These are phyloP conservation scores for Pseudoscleropodium purum DNA, from an alignment of 225 moss, liverwort and hornwort species.

Conservation along the genomic window DNA sequence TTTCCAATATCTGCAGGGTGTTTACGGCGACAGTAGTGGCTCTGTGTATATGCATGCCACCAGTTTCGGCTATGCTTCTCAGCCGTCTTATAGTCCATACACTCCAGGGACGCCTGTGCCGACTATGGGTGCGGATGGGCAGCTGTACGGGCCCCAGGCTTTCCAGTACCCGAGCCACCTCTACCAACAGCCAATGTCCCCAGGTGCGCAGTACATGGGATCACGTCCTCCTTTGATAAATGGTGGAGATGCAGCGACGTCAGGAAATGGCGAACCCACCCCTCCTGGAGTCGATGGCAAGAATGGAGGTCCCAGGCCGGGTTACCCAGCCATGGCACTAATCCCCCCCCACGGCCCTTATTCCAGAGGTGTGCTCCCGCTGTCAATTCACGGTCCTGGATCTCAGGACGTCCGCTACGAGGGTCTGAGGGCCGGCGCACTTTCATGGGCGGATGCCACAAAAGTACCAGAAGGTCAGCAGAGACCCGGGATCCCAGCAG, in stretches of 20 bases:
- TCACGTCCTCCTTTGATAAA: conserved; percentile 39
- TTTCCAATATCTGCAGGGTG: conserved; percentile 42
- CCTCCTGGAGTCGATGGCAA: conserved; percentile 87
- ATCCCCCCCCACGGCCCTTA: conserved; percentile 81
- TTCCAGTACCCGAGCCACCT: conserved; percentile 83
- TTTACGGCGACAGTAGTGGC: conserved; percentile 76
- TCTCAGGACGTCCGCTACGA: conserved; percentile 89
- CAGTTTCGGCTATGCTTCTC: conserved; percentile 77
- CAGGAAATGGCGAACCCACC: conserved; percentile 68
- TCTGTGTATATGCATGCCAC: conserved; percentile 67
- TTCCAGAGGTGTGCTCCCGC: conserved; percentile 79
- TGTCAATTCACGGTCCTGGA: conserved; percentile 60
- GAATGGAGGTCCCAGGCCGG: conserved; percentile 73
- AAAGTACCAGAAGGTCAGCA: conserved; percentile 79
- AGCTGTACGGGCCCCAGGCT: conserved; percentile 96
- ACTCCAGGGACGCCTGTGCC: conserved; percentile 73
- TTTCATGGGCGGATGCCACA: conserved; percentile 86
- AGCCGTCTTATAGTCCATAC: conserved; percentile 67
- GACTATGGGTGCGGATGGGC: conserved; percentile 94
- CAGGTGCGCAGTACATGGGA: conserved; percentile 74
- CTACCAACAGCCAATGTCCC: conserved; percentile 82
- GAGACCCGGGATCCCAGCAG: conserved; percentile 51
- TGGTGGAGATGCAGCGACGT: conserved; percentile 49
- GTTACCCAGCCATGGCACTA: conserved; percentile 73
- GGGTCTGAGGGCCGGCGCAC: conserved; percentile 78